Conservation (phyloP, 257 asterid genomes). For the Avicennia marina region DNA sequence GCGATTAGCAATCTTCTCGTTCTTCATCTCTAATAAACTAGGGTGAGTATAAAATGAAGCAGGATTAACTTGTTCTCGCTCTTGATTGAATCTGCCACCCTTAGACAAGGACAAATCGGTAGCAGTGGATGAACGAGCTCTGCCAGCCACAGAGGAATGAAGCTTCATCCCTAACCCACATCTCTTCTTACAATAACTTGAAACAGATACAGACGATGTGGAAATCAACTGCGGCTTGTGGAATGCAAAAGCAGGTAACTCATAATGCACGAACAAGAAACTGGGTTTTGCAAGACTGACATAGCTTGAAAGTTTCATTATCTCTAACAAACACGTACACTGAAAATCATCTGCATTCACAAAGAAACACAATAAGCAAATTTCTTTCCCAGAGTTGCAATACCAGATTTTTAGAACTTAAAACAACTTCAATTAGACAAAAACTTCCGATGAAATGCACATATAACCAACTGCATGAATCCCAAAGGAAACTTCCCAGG, state of each 20-base stretch:
- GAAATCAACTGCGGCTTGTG: conserved; percentile 29
- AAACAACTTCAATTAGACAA: too few species aligned
- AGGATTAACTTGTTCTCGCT: conserved; percentile 35
- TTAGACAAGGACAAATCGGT: conserved; percentile 28
- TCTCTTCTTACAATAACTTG: conserved; percentile 31
- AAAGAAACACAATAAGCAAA: conserved; percentile 11
- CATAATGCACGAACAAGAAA: conserved; percentile 47
- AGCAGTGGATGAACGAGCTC: conserved; percentile 39
- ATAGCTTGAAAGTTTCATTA: conserved; percentile 54
- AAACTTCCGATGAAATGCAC: too few species aligned
- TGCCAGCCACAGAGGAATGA: conserved; percentile 44
- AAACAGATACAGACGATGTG: conserved; percentile 29
- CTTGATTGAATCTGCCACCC: conserved; percentile 24
- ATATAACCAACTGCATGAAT: too few species aligned
- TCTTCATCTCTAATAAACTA: conserved; percentile 73
- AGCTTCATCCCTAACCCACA: conserved; percentile 35
- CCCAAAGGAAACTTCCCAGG: too few species aligned
- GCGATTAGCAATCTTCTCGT: conserved; percentile 68
- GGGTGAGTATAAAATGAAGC: conserved; percentile 77
- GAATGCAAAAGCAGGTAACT: conserved; percentile 46
- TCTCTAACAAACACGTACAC: conserved; percentile 15
- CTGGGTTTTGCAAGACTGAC: conserved; percentile 54
- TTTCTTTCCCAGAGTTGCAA: not conserved
- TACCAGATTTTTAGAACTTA: not conserved
- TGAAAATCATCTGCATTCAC: conserved; percentile 24